Evolutionary conservation across 2,329 filamentous ascomycete genomes (phyloP), one percentile per base, ranked within the genome.

Genomic region (Calonectria montana): DNA sequence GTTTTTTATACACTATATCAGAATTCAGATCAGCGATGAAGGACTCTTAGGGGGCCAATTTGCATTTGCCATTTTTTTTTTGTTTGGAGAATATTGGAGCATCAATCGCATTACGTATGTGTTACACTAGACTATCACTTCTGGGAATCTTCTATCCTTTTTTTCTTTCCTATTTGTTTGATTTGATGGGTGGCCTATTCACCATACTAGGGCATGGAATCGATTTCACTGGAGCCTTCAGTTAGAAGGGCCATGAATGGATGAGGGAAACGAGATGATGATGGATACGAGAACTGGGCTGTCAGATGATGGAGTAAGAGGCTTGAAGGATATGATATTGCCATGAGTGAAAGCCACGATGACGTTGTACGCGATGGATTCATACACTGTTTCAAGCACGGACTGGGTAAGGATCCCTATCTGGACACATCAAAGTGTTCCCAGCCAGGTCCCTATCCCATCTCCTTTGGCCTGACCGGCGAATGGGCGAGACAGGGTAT

Each of bases 101-200:
- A 73, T 76, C 45, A 50, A 59, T 71, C 55, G 50, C 63, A 71
- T 74, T 71, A 67, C n/a, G n/a, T 76, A 53, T 72, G 62, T 72
- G 67, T 75, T 75, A 73, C 67, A 74, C 64, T 79, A 79, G 77
- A 79, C 73, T 73, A 68, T 67, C 31, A 35, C 47, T 69, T 71
- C 73, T 62, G 72, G 67, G 73, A 71, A 74, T 18, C 55, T 13
- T 15, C 45, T 39, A 69, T 50, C 41, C 53, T 64, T 62, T 59
- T 72, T 35, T 48, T 57, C 57, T 57, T 10, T 69, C 43, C 43
- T 64, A 65, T 65, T 69, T 68, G 48, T 66, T 74, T 73, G 65
- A 13, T 57, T 59, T 62, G 69, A 74, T 63, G 69, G 76, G 77
- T 48, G 76, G 77, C 62, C 73, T 69, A 71, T 47, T 76, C 68